A percentile compares a stretch with the other conserved stretches of the same genome.
These are phyloP conservation scores for Fusarium mundagurra DNA, from an alignment of 2,329 filamentous ascomycete species.

Conservation along the genomic window DNA sequence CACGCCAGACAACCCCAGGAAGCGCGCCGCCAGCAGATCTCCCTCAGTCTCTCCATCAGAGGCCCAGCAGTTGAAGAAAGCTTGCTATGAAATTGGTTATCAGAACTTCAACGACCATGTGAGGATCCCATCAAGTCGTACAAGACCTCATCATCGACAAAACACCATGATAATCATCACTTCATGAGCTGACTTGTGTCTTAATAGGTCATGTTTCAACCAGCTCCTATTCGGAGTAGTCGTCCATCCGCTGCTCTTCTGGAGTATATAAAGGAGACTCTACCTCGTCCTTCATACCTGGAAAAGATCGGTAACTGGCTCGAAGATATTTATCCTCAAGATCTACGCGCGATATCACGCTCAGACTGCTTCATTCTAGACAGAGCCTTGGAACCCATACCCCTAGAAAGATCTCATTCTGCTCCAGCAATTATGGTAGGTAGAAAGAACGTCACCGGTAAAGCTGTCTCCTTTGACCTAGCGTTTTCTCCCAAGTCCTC, in stretches of 20 bases:
- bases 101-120: neutral
- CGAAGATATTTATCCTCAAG: constrained; percentile 2
- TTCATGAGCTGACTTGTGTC: neutral
- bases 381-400: neutral
- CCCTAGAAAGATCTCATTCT: neutral
- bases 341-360: neutral
- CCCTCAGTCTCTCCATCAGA: neutral
- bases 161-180: neutral
- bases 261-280: constrained; percentile 1
- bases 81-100: neutral
- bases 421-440: neutral
- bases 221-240: neutral
- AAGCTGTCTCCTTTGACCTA: neutral
- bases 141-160: neutral
- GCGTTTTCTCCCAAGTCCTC: neutral
- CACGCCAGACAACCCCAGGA: neutral
- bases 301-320: constrained; percentile 10
- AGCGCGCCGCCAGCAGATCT: neutral
- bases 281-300: neutral
- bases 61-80: neutral
- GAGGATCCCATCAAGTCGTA: neutral
- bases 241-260: neutral
- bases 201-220: constrained; percentile 6
- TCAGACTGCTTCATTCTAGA: neutral
- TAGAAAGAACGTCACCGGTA: neutral